Conservation (phyloP, 2,329 filamentous ascomycete species). For the Arthroderma sp. region DNA sequence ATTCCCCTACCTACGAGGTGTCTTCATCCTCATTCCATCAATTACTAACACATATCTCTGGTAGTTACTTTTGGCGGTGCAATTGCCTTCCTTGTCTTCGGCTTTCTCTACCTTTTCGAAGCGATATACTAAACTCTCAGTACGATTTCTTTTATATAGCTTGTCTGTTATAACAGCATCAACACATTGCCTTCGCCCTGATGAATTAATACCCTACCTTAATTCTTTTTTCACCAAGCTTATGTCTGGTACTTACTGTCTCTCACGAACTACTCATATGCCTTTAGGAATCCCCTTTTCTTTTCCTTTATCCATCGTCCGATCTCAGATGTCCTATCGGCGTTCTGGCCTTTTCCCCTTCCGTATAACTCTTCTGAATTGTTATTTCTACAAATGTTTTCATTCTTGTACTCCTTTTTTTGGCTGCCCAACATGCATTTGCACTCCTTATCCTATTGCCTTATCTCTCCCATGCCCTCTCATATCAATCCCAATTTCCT, state of each 20-base stretch:
- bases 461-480: neutral
- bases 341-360: slow-evolving; percentile 1
- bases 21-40: neutral
- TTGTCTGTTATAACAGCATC: neutral
- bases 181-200: neutral
- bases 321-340: neutral
- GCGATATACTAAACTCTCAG: slow-evolving; percentile 43
- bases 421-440: neutral
- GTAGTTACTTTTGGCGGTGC: slow-evolving; percentile 87
- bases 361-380: neutral
- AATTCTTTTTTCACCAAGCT: neutral
- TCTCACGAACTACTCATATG: neutral
- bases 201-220: neutral
- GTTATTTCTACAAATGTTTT: neutral
- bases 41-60: slow-evolving; percentile 13
- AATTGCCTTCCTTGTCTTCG: slow-evolving; percentile 78
- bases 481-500: neutral
- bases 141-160: neutral
- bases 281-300: neutral
- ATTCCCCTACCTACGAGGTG: neutral
- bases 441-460: neutral
- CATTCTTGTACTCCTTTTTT: neutral
- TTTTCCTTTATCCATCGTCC: neutral
- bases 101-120: slow-evolving; percentile 81
- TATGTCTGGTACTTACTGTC: neutral